Conservation (phyloP, 1,139 yeast genomes). For the Yamadazyma jaroonii region DNA sequence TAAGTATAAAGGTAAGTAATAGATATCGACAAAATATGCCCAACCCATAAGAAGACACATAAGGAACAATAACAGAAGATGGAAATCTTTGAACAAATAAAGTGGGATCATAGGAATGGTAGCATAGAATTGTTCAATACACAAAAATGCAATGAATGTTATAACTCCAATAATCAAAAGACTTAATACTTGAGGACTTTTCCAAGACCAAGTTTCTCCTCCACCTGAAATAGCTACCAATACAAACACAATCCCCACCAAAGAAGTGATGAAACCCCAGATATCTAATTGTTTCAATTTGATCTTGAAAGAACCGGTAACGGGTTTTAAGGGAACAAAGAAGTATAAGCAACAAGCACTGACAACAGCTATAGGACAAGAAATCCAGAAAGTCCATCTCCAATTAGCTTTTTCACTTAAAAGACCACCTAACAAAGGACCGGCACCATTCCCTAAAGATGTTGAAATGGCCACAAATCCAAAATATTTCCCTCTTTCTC, state of each 20-base stretch:
- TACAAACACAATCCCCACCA: conserved; percentile 41
- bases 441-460: conserved; percentile 54
- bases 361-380: conserved; percentile 39
- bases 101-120: conserved; percentile 48
- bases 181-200: conserved; percentile 42
- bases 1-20: conserved; percentile 47
- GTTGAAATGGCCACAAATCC: conserved; percentile 48
- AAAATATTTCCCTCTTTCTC: conserved; percentile 43
- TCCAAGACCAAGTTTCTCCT: conserved; percentile 51
- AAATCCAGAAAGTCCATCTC: conserved; percentile 48
- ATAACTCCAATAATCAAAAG: conserved; percentile 45
- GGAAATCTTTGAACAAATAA: conserved; percentile 43
- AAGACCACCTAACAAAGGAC: conserved; percentile 54
- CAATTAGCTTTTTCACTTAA: conserved; percentile 43
- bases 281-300: conserved; percentile 46
- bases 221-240: conserved; percentile 54
- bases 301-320: conserved; percentile 22
- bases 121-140: conserved; percentile 31
- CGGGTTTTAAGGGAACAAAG: conserved; percentile 25
- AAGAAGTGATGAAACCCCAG: conserved; percentile 42
- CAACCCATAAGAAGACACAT: conserved; percentile 46
- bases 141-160: conserved; percentile 32
- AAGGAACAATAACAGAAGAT: conserved; percentile 30
- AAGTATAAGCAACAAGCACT: conserved; percentile 22
- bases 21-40: conserved; percentile 44